Base-by-base conservation (phyloP, 2,329 filamentous ascomycete genomes). In the Ilyonectria robusta region DNA sequence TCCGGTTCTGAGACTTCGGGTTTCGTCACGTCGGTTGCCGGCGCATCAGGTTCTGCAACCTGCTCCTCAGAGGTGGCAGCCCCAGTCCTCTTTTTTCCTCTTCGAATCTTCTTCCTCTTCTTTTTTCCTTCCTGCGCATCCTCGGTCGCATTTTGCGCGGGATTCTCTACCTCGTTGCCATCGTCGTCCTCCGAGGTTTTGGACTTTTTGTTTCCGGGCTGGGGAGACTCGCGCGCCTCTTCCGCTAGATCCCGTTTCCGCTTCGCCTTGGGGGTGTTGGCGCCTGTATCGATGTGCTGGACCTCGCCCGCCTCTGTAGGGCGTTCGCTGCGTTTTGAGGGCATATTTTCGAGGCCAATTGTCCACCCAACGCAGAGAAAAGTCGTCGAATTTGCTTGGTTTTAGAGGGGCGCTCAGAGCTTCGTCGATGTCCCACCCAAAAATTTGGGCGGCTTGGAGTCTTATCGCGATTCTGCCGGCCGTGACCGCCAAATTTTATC, bases 251-350 rank as follows among this genome's bases (percentile, higher is more conserved):
- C 78, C 62, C 83, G 77, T 70, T 82, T 83, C 57, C 81, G 74
- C 67, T 83, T 83, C 4, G 77, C 53, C 19, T 70, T 76, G 2
- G 68, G 62, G 7, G 71, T 66, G 11, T 62, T 75, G 1, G 74
- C 58, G 51, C 78, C 72, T 10, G 80, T 76, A n/a, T 78, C 72
- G 55, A 80, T 76, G 57, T 72, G 76, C 46, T 75, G 73, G 5
- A n/a, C 13, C 17, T 47, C 35, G 26, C 57, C 63, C 37, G 59
- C 74, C 65, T 79, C 77, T 9, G 76, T 21, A n/a, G 40, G 40
- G 7, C 78, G 75, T 46, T 81, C 83, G 17, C 85, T 75, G 65
- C 85, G 85, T 70, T 84, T 78, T 53, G 83, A 78, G 71, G 85
- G 84, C 81, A 83, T 83, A 29, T 11, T 75, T 67, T 59, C 31